Conservation (phyloP, 257 asterid genomes). For the Salvia miltiorrhiza region DNA sequence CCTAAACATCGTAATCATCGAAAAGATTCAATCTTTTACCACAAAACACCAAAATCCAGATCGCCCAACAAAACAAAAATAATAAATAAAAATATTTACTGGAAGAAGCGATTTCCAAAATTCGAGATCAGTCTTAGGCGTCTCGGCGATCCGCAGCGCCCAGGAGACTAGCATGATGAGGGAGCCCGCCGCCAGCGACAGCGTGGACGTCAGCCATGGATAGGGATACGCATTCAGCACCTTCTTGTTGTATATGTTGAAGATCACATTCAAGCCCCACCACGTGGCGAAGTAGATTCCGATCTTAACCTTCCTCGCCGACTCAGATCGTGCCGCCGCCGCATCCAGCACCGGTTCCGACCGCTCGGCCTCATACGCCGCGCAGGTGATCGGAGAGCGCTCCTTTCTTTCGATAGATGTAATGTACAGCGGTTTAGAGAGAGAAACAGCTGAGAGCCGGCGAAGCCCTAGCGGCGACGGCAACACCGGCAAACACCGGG, state of each 20-base stretch:
- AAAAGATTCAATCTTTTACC: constrained; percentile 20
- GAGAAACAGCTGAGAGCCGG: constrained; percentile 6
- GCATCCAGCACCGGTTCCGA: constrained; percentile 43
- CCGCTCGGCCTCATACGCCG: constrained; percentile 77
- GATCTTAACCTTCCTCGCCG: constrained; percentile 72
- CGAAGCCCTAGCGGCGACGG: constrained; percentile 18
- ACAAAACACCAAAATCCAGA: constrained; percentile 15
- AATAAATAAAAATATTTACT: constrained; percentile 28
- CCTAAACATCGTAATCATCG: constrained; percentile 37
- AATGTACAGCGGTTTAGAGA: constrained; percentile 52
- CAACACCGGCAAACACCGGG: constrained; percentile 21
- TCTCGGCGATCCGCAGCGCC: constrained; percentile 76
- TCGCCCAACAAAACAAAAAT: neutral
- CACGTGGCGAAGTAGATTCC: constrained; percentile 88
- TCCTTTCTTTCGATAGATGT: constrained; percentile 28
- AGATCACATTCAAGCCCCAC: constrained; percentile 93
- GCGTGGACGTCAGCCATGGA: constrained; percentile 94
- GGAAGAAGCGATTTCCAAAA: constrained; percentile 97
- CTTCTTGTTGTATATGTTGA: constrained; percentile 87
- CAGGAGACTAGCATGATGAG: constrained; percentile 84
- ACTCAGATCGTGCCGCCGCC: constrained; percentile 41
- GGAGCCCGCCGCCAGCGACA: constrained; percentile 90
- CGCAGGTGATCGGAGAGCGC: constrained; percentile 43
- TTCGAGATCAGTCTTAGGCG: constrained; percentile 91
- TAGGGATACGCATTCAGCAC: constrained; percentile 86